Evolutionary conservation across 2,329 filamentous ascomycete genomes (phyloP), one percentile per base, ranked within the genome.

Genomic region (Cytospora piceae): DNA sequence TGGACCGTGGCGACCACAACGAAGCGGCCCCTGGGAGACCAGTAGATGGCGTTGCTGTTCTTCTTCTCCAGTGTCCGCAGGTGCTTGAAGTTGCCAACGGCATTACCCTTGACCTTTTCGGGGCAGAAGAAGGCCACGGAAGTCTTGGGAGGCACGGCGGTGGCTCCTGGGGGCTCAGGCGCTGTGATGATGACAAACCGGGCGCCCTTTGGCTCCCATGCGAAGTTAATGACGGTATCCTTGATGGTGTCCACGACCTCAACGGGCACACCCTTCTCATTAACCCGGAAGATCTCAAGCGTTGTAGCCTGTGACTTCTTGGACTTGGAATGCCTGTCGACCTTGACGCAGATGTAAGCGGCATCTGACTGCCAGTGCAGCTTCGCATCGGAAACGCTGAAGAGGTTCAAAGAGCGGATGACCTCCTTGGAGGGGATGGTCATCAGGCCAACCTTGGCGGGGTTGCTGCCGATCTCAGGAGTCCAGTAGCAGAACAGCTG

Each of bases 11-110:
- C 95, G 63, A 99, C 88, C 56, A 98, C 90, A 46, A 98, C 94
- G 74, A 99, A 99, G 58, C 95, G 90, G 62, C 95, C 95, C 78
- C 90, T 92, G 29, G 95, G 95, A 24, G 93, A 96, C 95, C 95
- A 99, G 87, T 98, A 98, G 75, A 99, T 99, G 70, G 92, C 94
- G 76, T 99, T 99, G 86, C 91, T 97, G 81, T 96, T 98, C 88
- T 98, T 98, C 88, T 98, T 98, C 74, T 99, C 95, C 64, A 97
- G 84, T 11, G 94, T 98, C 69, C 93, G 89, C 71, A 98, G 89
- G 76, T 96, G 92, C 83, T 94, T 96, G 86, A 98, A 99, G 84
- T 96, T 97, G 70, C 95, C 95, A 39, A 92, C 84, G 29, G 86
- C 84, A 61, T 86, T 77, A 32, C 85, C 92, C 86, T 98, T 99